phyloP scores from a whole-genome alignment of 805 yeast genomes.

The Ogataea parapolymorpha region DNA sequence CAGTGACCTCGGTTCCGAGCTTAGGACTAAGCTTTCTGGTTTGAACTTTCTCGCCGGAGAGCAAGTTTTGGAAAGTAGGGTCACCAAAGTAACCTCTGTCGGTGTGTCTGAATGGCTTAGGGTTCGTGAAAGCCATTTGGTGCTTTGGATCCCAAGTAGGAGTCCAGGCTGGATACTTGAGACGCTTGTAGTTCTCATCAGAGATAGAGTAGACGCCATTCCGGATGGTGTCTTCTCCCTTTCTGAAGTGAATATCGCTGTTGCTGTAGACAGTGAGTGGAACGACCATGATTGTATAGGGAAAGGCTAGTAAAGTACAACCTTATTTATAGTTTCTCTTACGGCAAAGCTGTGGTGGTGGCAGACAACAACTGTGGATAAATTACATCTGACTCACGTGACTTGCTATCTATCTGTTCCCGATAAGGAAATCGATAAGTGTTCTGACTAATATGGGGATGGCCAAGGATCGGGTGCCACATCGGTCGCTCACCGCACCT shows the following conservation, averaged over 20 bases:
- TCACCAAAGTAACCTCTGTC: slow-evolving; percentile 74
- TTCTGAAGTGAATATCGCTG: slow-evolving; percentile 44
- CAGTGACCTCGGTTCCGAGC: slow-evolving; percentile 62
- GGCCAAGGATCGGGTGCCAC: background rate
- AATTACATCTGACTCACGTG: background rate
- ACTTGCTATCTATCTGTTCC: background rate
- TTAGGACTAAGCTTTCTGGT: slow-evolving; percentile 57
- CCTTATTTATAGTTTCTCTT: background rate
- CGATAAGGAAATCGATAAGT: background rate
- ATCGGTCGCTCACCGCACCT: background rate
- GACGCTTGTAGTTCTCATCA: slow-evolving; percentile 35
- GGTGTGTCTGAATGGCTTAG: slow-evolving; percentile 49
- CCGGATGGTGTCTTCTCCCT: slow-evolving; percentile 48
- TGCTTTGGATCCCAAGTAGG: slow-evolving; percentile 69
- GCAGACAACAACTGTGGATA: slow-evolving; percentile 5
- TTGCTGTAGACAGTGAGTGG: slow-evolving; percentile 18
- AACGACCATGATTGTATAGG: slow-evolving; percentile 3
- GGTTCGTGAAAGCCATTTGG: slow-evolving; percentile 34
- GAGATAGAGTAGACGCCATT: slow-evolving; percentile 48
- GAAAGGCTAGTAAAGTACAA: background rate
- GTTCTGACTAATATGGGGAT: background rate
- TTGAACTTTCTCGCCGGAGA: slow-evolving; percentile 30
- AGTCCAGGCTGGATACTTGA: slow-evolving; percentile 52
- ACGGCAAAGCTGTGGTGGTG: slow-evolving; percentile 7
- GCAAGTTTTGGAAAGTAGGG: slow-evolving; percentile 48